phyloP scores from a whole-genome alignment of 192 early-diverging fungal genomes.

The Linnemannia hyalina region DNA sequence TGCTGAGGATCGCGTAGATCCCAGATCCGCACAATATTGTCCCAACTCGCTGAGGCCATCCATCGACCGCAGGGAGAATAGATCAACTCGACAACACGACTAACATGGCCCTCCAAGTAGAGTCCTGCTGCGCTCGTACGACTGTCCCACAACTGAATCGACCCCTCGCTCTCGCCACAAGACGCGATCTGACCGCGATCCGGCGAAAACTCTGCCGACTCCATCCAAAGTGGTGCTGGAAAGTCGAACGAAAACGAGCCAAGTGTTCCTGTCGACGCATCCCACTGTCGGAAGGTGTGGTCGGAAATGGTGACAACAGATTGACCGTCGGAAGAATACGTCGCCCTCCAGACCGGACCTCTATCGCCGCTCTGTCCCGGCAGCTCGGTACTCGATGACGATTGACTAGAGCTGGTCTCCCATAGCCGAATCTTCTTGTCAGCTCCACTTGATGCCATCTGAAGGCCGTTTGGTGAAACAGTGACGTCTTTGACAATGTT shows the following conservation, averaged over 20 bases:
- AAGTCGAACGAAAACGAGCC: background rate
- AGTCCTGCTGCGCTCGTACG: background rate
- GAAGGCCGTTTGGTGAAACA: background rate
- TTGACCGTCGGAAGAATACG: background rate
- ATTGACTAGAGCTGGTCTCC: background rate
- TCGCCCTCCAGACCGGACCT: background rate
- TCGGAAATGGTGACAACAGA: background rate
- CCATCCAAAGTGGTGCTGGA: background rate
- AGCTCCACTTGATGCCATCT: background rate
- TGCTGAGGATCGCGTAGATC: background rate
- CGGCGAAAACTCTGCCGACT: background rate
- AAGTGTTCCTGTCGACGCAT: background rate
- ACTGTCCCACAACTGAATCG: background rate
- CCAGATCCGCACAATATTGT: conserved; percentile 9
- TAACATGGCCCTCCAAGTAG: background rate
- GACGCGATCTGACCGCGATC: background rate
- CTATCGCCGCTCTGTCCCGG: background rate
- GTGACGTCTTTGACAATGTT: background rate
- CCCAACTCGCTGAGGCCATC: background rate
- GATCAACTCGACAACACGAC: background rate
- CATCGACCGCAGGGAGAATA: background rate
- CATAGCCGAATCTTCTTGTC: conserved; percentile 4
- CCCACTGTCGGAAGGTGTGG: background rate
- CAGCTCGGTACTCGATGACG: background rate
- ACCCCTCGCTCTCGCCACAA: background rate